These are phyloP conservation scores for Phlegmacium glaucopus DNA, from an alignment of 768 basidiomycete genomes.

Conservation along the genomic window DNA sequence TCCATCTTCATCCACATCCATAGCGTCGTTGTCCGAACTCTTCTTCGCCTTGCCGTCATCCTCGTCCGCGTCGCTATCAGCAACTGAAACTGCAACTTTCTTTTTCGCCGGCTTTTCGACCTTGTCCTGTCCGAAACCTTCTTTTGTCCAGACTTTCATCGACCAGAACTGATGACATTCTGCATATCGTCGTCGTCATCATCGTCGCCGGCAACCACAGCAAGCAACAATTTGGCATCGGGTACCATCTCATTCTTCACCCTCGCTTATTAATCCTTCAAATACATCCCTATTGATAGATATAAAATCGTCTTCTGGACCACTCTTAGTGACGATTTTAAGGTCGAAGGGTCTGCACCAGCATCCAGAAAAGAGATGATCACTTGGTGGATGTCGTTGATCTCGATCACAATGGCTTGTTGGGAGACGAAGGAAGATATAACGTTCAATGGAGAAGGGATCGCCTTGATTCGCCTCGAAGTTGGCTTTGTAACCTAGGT, in stretches of 20 bases:
- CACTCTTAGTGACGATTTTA: conserved; percentile 80
- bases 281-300: conserved; percentile 95
- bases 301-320: conserved; percentile 85
- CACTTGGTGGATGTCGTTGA: conserved; percentile 85
- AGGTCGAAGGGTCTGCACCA: conserved; percentile 90
- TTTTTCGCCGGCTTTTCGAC: conserved; percentile 16
- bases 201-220: conserved; percentile 59
- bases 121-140: conserved; percentile 14
- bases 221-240: conserved; percentile 76
- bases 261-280: conserved; percentile 88
- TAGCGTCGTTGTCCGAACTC: conserved; percentile 35
- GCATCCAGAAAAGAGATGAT: conserved; percentile 93
- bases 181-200: conserved; percentile 78
- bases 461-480: conserved; percentile 96
- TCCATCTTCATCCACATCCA: conserved; percentile 41
- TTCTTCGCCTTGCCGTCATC: conserved; percentile 41
- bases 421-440: conserved; percentile 98
- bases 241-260: conserved; percentile 96
- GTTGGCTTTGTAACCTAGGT: conserved; percentile 96
- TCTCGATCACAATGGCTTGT: conserved; percentile 84
- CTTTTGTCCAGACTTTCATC: conserved; percentile 36
- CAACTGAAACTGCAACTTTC: conserved; percentile 12
- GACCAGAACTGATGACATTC: conserved; percentile 63
- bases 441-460: conserved; percentile 97
- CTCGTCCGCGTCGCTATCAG: conserved; percentile 33